Evolutionary conservation across 73 alveolate genomes (phyloP).

Genomic region (Symbiodinium pilosum): DNA sequence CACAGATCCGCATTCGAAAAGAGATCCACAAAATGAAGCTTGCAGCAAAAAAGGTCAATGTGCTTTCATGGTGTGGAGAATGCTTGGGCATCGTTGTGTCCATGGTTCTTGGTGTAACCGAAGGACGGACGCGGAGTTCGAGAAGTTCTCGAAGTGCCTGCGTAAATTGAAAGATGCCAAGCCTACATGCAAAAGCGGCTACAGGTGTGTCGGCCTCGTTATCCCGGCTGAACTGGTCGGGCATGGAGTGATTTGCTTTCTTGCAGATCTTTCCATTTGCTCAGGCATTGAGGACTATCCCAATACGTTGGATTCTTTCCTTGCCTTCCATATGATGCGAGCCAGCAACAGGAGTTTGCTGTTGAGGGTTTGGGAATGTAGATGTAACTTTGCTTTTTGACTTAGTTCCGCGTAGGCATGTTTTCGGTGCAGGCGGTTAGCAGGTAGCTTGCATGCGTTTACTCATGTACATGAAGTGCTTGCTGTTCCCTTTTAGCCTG

Average conservation of each 20-base stretch:
- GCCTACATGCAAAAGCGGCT: neutral
- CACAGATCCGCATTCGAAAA: neutral
- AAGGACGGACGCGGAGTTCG: neutral
- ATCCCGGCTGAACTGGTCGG: no score
- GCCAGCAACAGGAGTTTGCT: no score
- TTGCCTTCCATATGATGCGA: neutral
- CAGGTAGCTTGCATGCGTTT: no score
- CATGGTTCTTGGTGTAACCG: neutral
- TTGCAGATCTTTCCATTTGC: neutral
- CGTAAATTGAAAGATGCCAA: neutral
- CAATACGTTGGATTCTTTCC: neutral
- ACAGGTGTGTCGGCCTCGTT: neutral
- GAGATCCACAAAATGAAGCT: neutral
- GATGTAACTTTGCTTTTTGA: no score
- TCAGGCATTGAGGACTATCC: constrained; percentile 5
- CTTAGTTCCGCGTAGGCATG: no score
- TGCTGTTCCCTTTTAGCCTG: no score
- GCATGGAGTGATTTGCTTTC: neutral
- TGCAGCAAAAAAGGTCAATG: neutral
- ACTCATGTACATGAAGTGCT: no score
- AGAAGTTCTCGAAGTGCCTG: neutral
- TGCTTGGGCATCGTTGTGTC: neutral
- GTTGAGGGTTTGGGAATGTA: no score
- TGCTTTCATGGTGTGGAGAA: no score
- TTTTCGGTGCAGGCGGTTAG: no score